Evolutionary conservation across 2,329 filamentous ascomycete genomes (phyloP), one percentile per base, ranked within the genome.

Genomic region (Xylaria hypoxylon): DNA sequence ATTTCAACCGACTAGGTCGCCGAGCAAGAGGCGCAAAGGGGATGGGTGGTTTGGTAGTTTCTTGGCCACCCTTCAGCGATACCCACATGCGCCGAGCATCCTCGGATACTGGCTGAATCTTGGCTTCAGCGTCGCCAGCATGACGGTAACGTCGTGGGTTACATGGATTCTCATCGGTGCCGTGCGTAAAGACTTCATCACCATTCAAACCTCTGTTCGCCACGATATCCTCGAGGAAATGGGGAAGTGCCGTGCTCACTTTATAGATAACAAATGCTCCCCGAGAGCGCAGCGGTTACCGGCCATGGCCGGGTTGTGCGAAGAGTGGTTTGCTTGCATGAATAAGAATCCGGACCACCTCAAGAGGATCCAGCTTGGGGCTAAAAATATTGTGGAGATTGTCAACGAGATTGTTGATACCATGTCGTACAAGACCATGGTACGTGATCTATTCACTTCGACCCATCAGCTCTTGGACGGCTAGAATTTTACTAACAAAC

Each of bases 371-470:
- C 91, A 90, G 74, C 89, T 97, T 44, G 93, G 91, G 19, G 94
- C 93, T 5, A 91, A 92, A 75, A 96, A 94, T 28, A 92, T 97
- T 76, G 95, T 95, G 0, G 89, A 93, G 75, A 97, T 99, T 45
- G 90, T 98, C 79, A 97, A 98, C 77, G 91, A 91, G 74, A 97
- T 98, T 78, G 90, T 97, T 4, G 93, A 97, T 73, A 90, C 92
- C 5, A 94, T 98, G 79, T 93, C 91, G 70, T 91, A 93, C 79
- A 97, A 97, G 79, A 85, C 86, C 10, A 86, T 85, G 80, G 86
- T 87, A 79, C 70, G 84, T 78, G 15, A 13, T 28, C 13, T 13
- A 17, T 28, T 35, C 5, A 1, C 24, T 45, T 31, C 6, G 10
- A n/a, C 28, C 17, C n/a, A 17, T 28, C 24, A 2, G 7, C 13